phyloP scores from a whole-genome alignment of 2,329 filamentous ascomycete species.

The Cladorrhinum sp. region DNA sequence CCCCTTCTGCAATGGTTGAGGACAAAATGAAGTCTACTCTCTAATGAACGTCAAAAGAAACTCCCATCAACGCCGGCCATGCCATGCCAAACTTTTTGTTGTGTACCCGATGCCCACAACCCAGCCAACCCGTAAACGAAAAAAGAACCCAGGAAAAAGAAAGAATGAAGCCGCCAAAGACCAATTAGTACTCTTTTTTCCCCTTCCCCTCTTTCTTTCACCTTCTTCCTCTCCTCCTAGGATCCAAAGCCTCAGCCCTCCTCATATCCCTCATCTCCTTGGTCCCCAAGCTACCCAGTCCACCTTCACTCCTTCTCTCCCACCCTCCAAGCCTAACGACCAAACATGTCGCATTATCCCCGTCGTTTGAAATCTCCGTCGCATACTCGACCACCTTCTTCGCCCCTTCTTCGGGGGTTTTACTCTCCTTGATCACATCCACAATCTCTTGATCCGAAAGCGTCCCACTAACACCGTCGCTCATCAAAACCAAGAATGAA shows the following conservation, averaged over 20 bases:
- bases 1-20: too few species aligned
- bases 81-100: too few species aligned
- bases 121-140: too few species aligned
- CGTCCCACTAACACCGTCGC: constrained; percentile 83
- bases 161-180: too few species aligned
- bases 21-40: too few species aligned
- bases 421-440: constrained; percentile 90
- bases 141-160: too few species aligned
- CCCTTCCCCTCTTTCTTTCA: constrained; percentile 26
- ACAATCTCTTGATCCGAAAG: constrained; percentile 93
- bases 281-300: constrained; percentile 82
- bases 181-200: too few species aligned
- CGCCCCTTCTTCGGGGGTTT: constrained; percentile 82
- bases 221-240: constrained; percentile 64
- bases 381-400: constrained; percentile 79
- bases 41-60: not conserved
- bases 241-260: constrained; percentile 75
- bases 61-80: too few species aligned
- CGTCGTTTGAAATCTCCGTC: constrained; percentile 70
- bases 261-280: constrained; percentile 88
- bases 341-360: constrained; percentile 67
- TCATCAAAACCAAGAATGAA: constrained; percentile 82
- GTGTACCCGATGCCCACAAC: too few species aligned
- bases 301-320: constrained; percentile 76
- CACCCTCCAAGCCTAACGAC: constrained; percentile 66